Percentiles rank a stretch among this genome's conserved stretches.
phyloP scores from a whole-genome alignment of 2,329 filamentous ascomycete species.

The Blumeriella jaapii region DNA sequence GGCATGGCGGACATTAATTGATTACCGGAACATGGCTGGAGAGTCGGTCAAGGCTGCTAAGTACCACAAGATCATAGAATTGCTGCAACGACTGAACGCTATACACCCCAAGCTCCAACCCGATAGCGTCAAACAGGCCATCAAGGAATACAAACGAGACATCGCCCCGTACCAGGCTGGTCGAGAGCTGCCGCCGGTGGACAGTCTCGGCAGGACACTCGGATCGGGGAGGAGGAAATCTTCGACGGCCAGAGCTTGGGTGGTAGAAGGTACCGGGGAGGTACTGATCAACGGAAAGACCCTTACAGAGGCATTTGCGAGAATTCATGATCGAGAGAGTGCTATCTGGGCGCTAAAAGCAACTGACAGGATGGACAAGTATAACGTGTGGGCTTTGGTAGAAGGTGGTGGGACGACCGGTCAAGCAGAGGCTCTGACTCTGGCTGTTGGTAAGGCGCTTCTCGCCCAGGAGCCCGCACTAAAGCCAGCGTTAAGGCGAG shows the following conservation, averaged over 20 bases:
- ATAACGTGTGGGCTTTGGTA: conserved; percentile 86
- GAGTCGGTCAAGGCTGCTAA: conserved; percentile 66
- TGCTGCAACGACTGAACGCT: conserved; percentile 70
- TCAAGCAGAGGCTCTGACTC: conserved; percentile 85
- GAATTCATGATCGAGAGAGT: conserved; percentile 88
- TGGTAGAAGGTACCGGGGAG: conserved; percentile 89
- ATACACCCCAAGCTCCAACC: conserved; percentile 75
- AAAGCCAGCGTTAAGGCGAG: conserved; percentile 77
- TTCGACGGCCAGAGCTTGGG: conserved; percentile 70
- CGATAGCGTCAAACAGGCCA: conserved; percentile 48
- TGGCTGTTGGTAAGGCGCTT: conserved; percentile 81
- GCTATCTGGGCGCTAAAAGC: conserved; percentile 82
- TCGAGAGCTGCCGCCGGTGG: conserved; percentile 52
- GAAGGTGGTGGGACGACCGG: conserved; percentile 85
- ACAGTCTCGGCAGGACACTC: conserved; percentile 65
- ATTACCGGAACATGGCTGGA: conserved; percentile 61
- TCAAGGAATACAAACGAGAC: conserved; percentile 62
- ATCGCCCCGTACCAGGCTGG: conserved; percentile 59
- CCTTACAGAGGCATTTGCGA: conserved; percentile 70
- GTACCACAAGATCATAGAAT: conserved; percentile 63
- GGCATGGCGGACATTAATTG: conserved; percentile 68
- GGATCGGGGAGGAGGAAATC: conserved; percentile 82
- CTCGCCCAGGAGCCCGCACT: conserved; percentile 84
- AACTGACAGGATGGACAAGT: conserved; percentile 80
- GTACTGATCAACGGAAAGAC: conserved; percentile 81